Conservation (phyloP, 2,329 filamentous ascomycete species). For the Cryphonectria radicalis region DNA sequence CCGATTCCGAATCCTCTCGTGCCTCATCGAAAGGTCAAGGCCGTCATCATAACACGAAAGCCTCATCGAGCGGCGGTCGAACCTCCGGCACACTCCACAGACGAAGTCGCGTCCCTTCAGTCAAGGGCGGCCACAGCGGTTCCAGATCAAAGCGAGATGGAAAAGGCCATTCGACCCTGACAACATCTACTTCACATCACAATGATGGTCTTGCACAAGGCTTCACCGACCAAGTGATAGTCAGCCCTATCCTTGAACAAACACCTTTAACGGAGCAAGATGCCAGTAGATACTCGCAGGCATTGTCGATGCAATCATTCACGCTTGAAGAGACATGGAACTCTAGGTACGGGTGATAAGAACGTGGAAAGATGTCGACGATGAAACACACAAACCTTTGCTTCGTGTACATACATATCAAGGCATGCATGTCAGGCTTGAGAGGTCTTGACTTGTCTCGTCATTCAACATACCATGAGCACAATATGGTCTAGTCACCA, state of each 20-base stretch:
- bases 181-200: background rate
- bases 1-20: background rate
- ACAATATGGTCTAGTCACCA: background rate
- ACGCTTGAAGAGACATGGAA: conserved; percentile 4
- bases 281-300: conserved; percentile 6
- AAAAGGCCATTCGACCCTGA: background rate
- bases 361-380: background rate
- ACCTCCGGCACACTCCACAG: background rate
- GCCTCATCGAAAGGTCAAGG: background rate
- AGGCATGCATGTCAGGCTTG: background rate
- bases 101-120: background rate
- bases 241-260: background rate
- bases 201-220: background rate
- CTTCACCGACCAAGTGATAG: background rate
- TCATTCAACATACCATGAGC: background rate
- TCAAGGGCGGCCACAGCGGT: background rate
- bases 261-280: background rate
- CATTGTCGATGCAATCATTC: conserved; percentile 4
- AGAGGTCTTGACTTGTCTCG: background rate
- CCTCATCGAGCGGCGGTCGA: background rate
- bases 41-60: background rate
- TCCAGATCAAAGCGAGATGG: conserved; percentile 3
- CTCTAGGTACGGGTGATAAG: background rate
- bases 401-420: background rate
- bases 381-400: background rate